Evolutionary conservation across 2,329 filamentous ascomycete species (phyloP).

Genomic region (Periconia digitata): DNA sequence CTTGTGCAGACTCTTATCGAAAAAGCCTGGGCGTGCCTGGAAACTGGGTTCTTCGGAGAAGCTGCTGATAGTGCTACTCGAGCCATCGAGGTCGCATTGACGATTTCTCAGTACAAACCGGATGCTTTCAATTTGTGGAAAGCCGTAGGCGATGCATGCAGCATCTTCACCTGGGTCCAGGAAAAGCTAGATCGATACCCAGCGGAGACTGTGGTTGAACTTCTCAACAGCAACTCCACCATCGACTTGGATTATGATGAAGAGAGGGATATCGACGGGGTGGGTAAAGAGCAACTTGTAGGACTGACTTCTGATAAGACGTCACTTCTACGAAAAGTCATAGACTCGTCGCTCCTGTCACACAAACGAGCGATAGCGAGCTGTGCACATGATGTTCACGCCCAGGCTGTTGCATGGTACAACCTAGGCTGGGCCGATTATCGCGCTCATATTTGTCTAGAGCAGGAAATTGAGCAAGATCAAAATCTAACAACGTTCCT

Average conservation of each 20-base stretch:
- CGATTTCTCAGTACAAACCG: slow-evolving; percentile 61
- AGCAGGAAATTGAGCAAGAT: slow-evolving; percentile 34
- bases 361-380: slow-evolving; percentile 83
- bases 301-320: slow-evolving; percentile 18
- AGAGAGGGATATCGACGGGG: slow-evolving; percentile 69
- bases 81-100: slow-evolving; percentile 67
- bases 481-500: slow-evolving; percentile 65
- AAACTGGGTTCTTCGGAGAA: slow-evolving; percentile 84
- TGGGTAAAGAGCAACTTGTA: slow-evolving; percentile 48
- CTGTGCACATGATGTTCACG: slow-evolving; percentile 73
- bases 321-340: slow-evolving; percentile 54
- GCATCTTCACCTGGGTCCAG: slow-evolving; percentile 79
- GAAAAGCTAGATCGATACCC: slow-evolving; percentile 67
- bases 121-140: slow-evolving; percentile 96
- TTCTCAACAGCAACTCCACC: slow-evolving; percentile 58
- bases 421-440: slow-evolving; percentile 95
- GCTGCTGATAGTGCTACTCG: slow-evolving; percentile 70
- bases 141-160: slow-evolving; percentile 82
- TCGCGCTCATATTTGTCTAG: slow-evolving; percentile 71
- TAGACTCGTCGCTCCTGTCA: slow-evolving; percentile 76
- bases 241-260: slow-evolving; percentile 57
- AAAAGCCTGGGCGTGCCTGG: slow-evolving; percentile 72
- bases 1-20: slow-evolving; percentile 87
- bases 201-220: slow-evolving; percentile 53
- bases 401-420: slow-evolving; percentile 94